Evolutionary conservation across 768 basidiomycete genomes (phyloP).

Genomic region (Tylopilus plumbeoviolaceoides): DNA sequence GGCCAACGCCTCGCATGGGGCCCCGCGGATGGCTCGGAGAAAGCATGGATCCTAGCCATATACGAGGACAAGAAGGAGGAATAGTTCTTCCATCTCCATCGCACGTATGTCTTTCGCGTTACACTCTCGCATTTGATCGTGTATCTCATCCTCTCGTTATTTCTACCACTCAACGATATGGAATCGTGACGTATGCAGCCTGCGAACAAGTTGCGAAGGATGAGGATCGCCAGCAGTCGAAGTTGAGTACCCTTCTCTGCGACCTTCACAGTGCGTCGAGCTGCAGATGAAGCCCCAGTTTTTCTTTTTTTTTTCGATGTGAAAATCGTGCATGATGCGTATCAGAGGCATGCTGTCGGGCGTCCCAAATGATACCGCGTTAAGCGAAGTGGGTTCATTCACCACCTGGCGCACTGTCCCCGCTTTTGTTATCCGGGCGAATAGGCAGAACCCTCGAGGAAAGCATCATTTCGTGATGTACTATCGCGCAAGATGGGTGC

Average conservation of each 20-base stretch:
- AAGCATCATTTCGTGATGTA: too few species aligned
- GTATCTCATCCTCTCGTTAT: constrained; percentile 36
- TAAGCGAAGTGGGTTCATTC: too few species aligned
- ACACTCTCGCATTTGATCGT: not conserved
- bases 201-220: constrained; percentile 73
- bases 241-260: constrained; percentile 51
- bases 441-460: too few species aligned
- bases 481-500: too few species aligned
- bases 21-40: constrained; percentile 48
- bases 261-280: constrained; percentile 63
- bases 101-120: constrained; percentile 63
- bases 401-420: too few species aligned
- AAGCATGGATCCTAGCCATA: constrained; percentile 94
- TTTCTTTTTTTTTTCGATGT: not conserved
- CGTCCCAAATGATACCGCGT: too few species aligned
- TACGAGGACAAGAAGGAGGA: constrained; percentile 81
- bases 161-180: constrained; percentile 78
- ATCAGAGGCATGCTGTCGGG: too few species aligned
- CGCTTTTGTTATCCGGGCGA: too few species aligned
- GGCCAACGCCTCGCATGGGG: constrained; percentile 64
- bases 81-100: constrained; percentile 85
- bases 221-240: constrained; percentile 44
- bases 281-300: constrained; percentile 81
- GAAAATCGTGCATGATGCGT: too few species aligned
- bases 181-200: constrained; percentile 75